These are phyloP conservation scores for Gaillardinia entomophila DNA, from an alignment of 805 yeast genomes.

Conservation along the genomic window DNA sequence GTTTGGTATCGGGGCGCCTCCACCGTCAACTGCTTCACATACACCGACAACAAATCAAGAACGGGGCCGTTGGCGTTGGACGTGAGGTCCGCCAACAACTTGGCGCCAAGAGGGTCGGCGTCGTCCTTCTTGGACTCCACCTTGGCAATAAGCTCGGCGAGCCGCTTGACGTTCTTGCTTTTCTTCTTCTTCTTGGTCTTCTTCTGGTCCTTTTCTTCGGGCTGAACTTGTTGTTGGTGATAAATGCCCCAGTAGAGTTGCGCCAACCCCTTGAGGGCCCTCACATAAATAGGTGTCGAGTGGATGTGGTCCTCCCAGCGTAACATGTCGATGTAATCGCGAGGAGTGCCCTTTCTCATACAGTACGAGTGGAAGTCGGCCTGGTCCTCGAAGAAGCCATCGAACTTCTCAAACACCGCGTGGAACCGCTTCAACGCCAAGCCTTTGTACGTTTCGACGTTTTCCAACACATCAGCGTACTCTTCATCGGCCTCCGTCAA, in stretches of 20 bases:
- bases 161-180: constrained; percentile 42
- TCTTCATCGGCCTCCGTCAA: constrained; percentile 19
- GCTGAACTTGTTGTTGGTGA: constrained; percentile 16
- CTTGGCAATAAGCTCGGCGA: constrained; percentile 46
- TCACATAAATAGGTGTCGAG: constrained; percentile 62
- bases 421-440: constrained; percentile 74
- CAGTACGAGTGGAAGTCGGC: constrained; percentile 92
- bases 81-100: constrained; percentile 22
- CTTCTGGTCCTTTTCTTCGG: constrained; percentile 15
- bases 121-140: constrained; percentile 45
- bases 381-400: constrained; percentile 76
- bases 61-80: constrained; percentile 27
- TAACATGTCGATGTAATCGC: constrained; percentile 72
- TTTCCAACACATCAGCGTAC: constrained; percentile 34
- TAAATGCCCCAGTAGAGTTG: constrained; percentile 44
- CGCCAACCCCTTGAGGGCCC: constrained; percentile 64
- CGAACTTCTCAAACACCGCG: constrained; percentile 61
- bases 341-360: constrained; percentile 83
- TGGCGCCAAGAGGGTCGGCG: constrained; percentile 56
- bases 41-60: constrained; percentile 37
- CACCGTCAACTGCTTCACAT: constrained; percentile 35
- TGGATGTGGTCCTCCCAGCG: constrained; percentile 78
- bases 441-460: constrained; percentile 48
- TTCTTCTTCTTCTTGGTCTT: constrained; percentile 54
- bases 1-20: constrained; percentile 35